A percentile compares a stretch with the other conserved stretches of the same genome.
Evolutionary conservation across 331 rosid species (phyloP).

Genomic region (Quercus lobata): DNA sequence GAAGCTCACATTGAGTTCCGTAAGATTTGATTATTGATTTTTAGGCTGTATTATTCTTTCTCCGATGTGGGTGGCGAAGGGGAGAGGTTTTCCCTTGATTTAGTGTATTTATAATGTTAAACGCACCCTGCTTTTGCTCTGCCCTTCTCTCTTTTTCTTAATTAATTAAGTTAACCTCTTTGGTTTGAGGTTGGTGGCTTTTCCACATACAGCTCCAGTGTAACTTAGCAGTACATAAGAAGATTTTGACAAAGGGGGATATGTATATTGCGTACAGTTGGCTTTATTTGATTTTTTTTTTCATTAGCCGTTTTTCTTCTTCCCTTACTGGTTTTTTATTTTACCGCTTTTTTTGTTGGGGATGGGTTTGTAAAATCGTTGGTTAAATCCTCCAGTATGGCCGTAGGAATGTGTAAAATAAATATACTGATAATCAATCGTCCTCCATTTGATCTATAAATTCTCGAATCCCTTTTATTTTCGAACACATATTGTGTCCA

Average conservation of each 20-base stretch:
- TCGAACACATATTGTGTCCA: too few species aligned
- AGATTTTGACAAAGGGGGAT: slow-evolving; percentile 37
- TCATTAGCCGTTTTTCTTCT: not conserved
- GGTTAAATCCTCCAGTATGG: not conserved
- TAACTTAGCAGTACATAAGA: slow-evolving; percentile 37
- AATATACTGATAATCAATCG: not conserved
- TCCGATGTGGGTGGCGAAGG: slow-evolving; percentile 15
- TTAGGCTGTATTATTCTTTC: slow-evolving; percentile 19
- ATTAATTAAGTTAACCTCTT: slow-evolving; percentile 10
- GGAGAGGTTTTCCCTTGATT: slow-evolving; percentile 9
- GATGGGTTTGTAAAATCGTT: slow-evolving; percentile 13
- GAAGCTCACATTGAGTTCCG: slow-evolving; percentile 24
- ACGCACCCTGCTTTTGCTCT: slow-evolving; percentile 8
- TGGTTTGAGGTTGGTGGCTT: slow-evolving; percentile 22
- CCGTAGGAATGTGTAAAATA: not conserved
- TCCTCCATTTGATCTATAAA: not conserved
- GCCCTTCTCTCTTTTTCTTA: not conserved
- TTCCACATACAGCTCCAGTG: slow-evolving; percentile 29
- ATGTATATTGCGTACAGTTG: slow-evolving; percentile 32
- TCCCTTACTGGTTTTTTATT: not conserved
- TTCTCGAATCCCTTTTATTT: not conserved
- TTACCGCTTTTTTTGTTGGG: not conserved
- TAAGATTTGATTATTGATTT: not conserved
- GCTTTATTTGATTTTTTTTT: slow-evolving; percentile 4
- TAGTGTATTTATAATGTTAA: slow-evolving; percentile 11